Conservation (phyloP, 2,329 filamentous ascomycete species). For the Lecanicillium sp. region DNA sequence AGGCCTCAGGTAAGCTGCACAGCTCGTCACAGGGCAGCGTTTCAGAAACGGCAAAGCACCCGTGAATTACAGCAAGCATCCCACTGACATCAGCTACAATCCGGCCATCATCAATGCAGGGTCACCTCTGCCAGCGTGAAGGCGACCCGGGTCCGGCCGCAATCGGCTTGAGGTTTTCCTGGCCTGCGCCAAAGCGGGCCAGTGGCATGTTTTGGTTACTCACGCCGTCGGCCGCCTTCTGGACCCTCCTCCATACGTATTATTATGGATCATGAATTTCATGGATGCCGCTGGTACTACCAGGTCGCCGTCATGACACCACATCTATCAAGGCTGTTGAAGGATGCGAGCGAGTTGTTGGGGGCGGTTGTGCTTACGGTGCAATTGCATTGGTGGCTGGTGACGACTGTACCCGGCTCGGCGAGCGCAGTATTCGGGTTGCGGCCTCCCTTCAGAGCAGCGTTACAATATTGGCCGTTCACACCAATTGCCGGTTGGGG, state of each 20-base stretch:
- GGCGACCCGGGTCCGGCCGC: background rate
- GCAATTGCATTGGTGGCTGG: no score
- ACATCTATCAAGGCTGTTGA: background rate
- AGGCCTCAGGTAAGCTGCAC: background rate
- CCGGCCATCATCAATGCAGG: no score
- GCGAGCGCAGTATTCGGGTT: no score
- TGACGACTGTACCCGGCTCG: no score
- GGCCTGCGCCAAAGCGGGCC: background rate
- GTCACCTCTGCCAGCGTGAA: no score
- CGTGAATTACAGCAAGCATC: no score
- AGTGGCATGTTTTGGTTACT: background rate
- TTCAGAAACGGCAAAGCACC: background rate
- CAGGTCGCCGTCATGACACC: background rate
- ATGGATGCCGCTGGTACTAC: background rate
- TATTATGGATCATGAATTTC: no score
- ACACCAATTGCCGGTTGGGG: background rate
- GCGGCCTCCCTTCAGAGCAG: no score
- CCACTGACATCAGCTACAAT: no score
- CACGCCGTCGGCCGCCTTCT: background rate
- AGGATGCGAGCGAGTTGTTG: slow-evolving; percentile 1
- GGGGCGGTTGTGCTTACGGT: background rate
- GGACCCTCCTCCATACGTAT: background rate
- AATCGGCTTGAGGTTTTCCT: background rate
- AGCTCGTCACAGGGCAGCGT: background rate
- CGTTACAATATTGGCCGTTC: no score